These are phyloP conservation scores for Yarrowia galli DNA, from an alignment of 1,139 yeast species.

Conservation along the genomic window DNA sequence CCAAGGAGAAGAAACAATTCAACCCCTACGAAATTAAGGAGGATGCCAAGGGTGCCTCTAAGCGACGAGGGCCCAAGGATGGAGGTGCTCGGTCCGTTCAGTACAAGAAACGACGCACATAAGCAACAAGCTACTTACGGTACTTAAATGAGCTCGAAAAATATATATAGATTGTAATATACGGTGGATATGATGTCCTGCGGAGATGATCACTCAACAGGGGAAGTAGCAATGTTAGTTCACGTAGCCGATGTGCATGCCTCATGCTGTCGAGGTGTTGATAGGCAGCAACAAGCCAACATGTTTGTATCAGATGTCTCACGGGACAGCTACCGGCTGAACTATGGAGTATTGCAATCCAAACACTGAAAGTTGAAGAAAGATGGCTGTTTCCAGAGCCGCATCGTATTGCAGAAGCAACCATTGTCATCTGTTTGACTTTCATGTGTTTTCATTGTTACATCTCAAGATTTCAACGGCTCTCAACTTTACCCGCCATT, in stretches of 20 bases:
- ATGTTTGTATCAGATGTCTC: background rate
- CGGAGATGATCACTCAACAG: too few species aligned
- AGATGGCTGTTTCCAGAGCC: background rate
- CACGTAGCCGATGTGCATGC: background rate
- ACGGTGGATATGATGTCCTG: constrained; percentile 7
- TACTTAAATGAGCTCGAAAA: background rate
- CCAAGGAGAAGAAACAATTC: constrained; percentile 41
- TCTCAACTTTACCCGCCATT: constrained; percentile 7
- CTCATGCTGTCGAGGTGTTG: background rate
- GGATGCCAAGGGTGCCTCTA: constrained; percentile 44
- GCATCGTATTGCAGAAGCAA: background rate
- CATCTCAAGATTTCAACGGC: constrained; percentile 1
- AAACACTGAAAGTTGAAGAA: too few species aligned
- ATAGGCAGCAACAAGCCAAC: background rate
- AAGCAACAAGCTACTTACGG: background rate
- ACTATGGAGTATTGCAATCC: too few species aligned
- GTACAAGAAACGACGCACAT: constrained; percentile 41
- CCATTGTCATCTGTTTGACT: background rate
- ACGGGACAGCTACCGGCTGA: too few species aligned
- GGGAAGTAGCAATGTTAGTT: background rate
- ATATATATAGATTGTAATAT: constrained; percentile 22
- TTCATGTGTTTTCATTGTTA: background rate
- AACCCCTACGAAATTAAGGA: constrained; percentile 44
- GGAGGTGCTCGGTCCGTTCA: constrained; percentile 44
- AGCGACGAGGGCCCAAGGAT: constrained; percentile 41